Evolutionary conservation across 192 early-diverging fungal species (phyloP), one percentile per base, ranked within the genome.

Genomic region (Polychytrium aggregatum): DNA sequence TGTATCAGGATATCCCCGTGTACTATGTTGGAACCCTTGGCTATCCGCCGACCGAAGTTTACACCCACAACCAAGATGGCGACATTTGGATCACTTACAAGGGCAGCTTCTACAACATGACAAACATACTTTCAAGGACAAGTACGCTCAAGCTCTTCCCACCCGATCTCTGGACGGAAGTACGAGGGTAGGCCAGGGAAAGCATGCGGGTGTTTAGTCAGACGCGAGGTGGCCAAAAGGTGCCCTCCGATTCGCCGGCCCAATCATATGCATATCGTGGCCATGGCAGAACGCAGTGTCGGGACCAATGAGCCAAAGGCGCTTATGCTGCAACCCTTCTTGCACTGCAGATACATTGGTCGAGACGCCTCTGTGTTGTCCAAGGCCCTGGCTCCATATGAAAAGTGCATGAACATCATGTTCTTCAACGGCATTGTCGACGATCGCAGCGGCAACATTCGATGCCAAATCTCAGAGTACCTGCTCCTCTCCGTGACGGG

Each of bases 391-490:
- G 74, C 82, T 75, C 47, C 78, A 67, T 61, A 26, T 21, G 25
- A 64, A 37, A 71, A 82, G 33, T 98, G 94, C 66, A 58, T 98
- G 49, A 74, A 84, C 25, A 82, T 84, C 40, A 63, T 86, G 1
- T 92, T 90, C 65, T 88, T 86, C 64, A 74, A 85, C 21, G 94
- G 89, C 31, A 77, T 78, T 28, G 79, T 93, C 3, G 94, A 97
- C 59, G 55, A 69, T 46, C 85, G 94, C 40, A 86, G 82, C 26
- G 82, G 84, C 14, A 33, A 41, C 22, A 59, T 42, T 30, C 54
- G 40, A 50, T 85, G 35, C 63, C 68, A 53, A 83, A 87, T 76
- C 63, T 87, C 92, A 27, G 79, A 85, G 59, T 95, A 93, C 49
- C 72, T 97, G 53, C 56, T 95, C 42, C 69, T 90, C 41, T 78